phyloP scores from a whole-genome alignment of 768 basidiomycete species.

The Lentinula detonsa region DNA sequence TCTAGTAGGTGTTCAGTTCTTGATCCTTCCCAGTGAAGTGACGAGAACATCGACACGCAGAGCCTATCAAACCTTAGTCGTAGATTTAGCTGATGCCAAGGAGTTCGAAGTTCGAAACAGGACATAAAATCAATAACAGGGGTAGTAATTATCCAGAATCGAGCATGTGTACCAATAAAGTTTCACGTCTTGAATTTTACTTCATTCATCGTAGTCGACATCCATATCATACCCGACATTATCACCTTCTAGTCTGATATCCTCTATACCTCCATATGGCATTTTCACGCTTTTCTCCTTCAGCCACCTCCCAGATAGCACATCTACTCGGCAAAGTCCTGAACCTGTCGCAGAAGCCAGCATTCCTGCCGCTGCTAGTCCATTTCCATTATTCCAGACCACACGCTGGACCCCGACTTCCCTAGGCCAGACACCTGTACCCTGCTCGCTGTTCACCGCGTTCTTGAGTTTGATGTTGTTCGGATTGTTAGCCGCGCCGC shows the following conservation, averaged over 20 bases:
- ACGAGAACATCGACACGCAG: no score
- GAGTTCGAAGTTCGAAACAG: no score
- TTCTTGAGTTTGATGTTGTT: conserved; percentile 27
- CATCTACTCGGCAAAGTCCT: conserved; percentile 84
- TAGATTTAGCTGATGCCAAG: no score
- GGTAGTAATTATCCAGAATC: no score
- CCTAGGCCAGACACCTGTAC: conserved; percentile 72
- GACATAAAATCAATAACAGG: no score
- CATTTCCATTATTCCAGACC: conserved; percentile 57
- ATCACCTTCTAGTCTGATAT: conserved; percentile 55
- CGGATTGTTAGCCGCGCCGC: conserved; percentile 29
- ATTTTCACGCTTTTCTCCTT: conserved; percentile 37
- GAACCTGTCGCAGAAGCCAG: conserved; percentile 64
- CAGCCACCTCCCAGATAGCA: conserved; percentile 70
- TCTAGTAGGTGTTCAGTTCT: neutral
- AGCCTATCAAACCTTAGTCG: no score
- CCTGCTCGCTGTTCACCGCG: conserved; percentile 20
- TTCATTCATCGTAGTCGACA: conserved; percentile 27
- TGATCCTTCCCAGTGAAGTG: neutral
- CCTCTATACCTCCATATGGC: conserved; percentile 60
- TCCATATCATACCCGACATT: conserved; percentile 28
- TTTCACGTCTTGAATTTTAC: conserved; percentile 24
- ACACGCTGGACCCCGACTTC: conserved; percentile 76
- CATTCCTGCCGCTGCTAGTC: conserved; percentile 21
- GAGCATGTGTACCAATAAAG: no score